These are phyloP conservation scores for Comarum palustre DNA, from an alignment of 306 rosid species.

Conservation along the genomic window DNA sequence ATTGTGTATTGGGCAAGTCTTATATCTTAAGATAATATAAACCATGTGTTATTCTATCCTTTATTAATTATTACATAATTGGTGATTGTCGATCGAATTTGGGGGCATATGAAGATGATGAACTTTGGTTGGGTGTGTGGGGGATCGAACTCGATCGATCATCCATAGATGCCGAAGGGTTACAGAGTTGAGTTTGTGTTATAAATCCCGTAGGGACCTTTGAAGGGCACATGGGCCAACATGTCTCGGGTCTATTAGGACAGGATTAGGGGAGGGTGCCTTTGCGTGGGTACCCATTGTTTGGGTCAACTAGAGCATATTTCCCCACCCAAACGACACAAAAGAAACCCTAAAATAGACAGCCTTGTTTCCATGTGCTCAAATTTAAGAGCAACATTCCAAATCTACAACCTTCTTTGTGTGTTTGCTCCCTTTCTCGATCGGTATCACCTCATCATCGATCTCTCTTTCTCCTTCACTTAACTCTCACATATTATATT, in stretches of 20 bases:
- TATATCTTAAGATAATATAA: neutral
- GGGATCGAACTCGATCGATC: neutral
- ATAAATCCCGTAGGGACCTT: conserved; percentile 55
- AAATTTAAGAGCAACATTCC: conserved; percentile 91
- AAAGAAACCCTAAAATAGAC: conserved; percentile 69
- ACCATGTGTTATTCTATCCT: fast-evolving
- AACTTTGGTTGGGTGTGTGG: neutral
- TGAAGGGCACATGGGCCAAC: conserved; percentile 53
- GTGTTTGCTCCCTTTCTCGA: conserved; percentile 30
- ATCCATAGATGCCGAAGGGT: neutral
- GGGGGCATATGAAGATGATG: neutral
- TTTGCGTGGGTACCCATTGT: conserved; percentile 68
- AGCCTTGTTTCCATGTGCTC: conserved; percentile 98
- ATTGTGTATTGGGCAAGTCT: neutral
- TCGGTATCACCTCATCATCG: too few species aligned
- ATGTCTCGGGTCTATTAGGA: conserved; percentile 76
- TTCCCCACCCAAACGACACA: conserved; percentile 81
- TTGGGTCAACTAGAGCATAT: conserved; percentile 78
- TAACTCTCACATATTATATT: conserved; percentile 32
- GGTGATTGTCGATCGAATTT: neutral
- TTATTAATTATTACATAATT: neutral
- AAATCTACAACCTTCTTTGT: conserved; percentile 81
- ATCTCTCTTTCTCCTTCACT: conserved; percentile 7
- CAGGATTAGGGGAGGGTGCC: conserved; percentile 69
- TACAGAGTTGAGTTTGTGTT: conserved; percentile 41